These are phyloP conservation scores for Fusarium protoensiforme DNA, from an alignment of 2,329 filamentous ascomycete species.

Conservation along the genomic window DNA sequence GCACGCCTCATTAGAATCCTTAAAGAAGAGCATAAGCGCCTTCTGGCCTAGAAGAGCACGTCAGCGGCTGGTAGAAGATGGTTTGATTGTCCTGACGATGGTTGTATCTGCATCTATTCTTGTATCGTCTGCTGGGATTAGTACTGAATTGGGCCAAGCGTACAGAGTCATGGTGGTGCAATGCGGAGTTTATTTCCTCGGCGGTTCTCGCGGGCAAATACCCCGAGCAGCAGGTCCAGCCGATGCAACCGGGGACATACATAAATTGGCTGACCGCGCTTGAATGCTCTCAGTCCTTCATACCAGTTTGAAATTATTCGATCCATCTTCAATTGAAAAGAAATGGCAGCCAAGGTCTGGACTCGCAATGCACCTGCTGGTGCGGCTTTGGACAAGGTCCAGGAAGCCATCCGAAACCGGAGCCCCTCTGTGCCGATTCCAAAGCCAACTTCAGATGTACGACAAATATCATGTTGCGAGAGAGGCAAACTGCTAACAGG, in stretches of 20 bases:
- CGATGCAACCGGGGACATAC: slow-evolving; percentile 5
- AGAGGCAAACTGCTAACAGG: slow-evolving; percentile 2
- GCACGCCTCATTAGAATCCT: neutral
- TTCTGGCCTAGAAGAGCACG: neutral
- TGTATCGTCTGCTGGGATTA: neutral
- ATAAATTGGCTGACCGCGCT: neutral
- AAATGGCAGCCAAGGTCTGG: slow-evolving; percentile 32
- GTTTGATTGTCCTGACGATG: neutral
- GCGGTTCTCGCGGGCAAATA: slow-evolving; percentile 4
- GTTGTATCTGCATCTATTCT: neutral
- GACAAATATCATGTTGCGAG: neutral
- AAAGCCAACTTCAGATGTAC: slow-evolving; percentile 36
- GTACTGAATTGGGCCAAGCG: neutral
- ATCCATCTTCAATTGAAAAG: neutral
- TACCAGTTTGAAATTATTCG: neutral
- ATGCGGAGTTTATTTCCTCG: neutral
- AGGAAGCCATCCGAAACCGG: slow-evolving; percentile 29
- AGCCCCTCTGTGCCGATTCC: slow-evolving; percentile 18
- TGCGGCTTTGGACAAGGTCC: slow-evolving; percentile 34
- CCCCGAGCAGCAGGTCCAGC: slow-evolving; percentile 30
- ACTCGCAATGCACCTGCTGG: slow-evolving; percentile 20
- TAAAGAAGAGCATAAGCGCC: neutral
- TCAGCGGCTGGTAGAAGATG: neutral
- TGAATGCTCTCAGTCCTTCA: neutral
- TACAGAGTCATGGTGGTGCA: neutral